Evolutionary conservation across 768 basidiomycete species (phyloP).

Genomic region (Mycena galopus): DNA sequence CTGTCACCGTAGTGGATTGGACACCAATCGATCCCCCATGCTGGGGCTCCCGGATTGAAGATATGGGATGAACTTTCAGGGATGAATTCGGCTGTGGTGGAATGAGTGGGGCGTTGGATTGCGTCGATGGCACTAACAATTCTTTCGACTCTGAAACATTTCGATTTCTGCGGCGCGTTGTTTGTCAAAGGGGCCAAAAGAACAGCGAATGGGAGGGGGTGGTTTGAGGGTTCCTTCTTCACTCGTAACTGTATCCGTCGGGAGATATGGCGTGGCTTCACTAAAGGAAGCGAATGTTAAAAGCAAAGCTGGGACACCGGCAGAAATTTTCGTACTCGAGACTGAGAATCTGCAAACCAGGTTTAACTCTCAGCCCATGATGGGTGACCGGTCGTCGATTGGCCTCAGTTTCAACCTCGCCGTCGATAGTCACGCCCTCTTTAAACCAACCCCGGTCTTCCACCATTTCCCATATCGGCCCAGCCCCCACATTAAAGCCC

Average conservation of each 20-base stretch:
- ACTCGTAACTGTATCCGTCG: slow-evolving; percentile 62
- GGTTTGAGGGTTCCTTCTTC: slow-evolving; percentile 65
- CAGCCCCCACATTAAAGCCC: slow-evolving; percentile 81
- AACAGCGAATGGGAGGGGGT: slow-evolving; percentile 70
- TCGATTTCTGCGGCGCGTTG: slow-evolving; percentile 64
- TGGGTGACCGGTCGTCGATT: slow-evolving; percentile 74
- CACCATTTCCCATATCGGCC: slow-evolving; percentile 82
- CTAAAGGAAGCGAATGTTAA: slow-evolving; percentile 48
- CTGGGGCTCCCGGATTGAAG: slow-evolving; percentile 89
- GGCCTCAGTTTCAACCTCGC: slow-evolving; percentile 59
- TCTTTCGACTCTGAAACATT: slow-evolving; percentile 68
- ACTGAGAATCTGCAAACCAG: slow-evolving; percentile 61
- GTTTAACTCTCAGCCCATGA: slow-evolving; percentile 53
- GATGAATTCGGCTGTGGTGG: slow-evolving; percentile 66
- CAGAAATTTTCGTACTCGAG: slow-evolving; percentile 54
- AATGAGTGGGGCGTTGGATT: neutral
- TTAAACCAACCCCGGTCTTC: slow-evolving; percentile 88
- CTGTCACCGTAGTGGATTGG: slow-evolving; percentile 77
- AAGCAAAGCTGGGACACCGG: slow-evolving; percentile 5
- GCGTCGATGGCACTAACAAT: slow-evolving; percentile 56
- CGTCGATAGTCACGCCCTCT: slow-evolving; percentile 58
- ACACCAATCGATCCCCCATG: slow-evolving; percentile 96
- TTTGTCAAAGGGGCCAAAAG: slow-evolving; percentile 71
- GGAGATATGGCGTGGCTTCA: slow-evolving; percentile 70
- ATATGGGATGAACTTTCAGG: slow-evolving; percentile 73